Percentiles rank a stretch among this genome's conserved stretches.
phyloP scores from a whole-genome alignment of 331 rosid species.

The Malus hybrid region DNA sequence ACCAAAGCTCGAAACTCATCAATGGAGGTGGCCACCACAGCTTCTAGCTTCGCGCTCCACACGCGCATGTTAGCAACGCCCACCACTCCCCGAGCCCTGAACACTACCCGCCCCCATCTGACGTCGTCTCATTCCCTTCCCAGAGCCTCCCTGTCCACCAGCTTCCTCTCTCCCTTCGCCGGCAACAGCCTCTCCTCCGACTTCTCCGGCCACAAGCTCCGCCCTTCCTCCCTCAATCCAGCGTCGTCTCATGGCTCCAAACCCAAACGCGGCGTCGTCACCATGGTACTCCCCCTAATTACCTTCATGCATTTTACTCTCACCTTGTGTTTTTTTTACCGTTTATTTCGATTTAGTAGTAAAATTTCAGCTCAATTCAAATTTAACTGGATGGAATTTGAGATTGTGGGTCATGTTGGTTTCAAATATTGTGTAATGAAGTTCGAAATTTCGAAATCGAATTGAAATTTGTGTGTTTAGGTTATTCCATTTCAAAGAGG shows the following conservation, averaged over 20 bases:
- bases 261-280: constrained; percentile 60
- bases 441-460: neutral
- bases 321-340: neutral
- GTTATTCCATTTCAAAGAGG: constrained; percentile 85
- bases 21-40: constrained; percentile 67
- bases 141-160: constrained; percentile 44
- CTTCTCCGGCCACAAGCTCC: constrained; percentile 57
- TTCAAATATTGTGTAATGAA: neutral
- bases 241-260: constrained; percentile 33
- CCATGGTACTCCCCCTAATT: constrained; percentile 50
- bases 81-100: constrained; percentile 16
- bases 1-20: neutral
- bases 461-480: constrained; percentile 25
- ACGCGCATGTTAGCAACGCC: constrained; percentile 31
- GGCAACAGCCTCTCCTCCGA: constrained; percentile 33
- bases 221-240: constrained; percentile 51
- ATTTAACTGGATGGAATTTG: neutral
- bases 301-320: neutral
- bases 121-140: constrained; percentile 14
- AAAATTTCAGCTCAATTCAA: neutral
- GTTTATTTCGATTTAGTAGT: neutral
- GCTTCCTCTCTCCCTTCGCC: constrained; percentile 38
- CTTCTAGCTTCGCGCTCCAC: constrained; percentile 48
- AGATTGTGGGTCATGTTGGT: neutral
- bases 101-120: constrained; percentile 12